phyloP scores from a whole-genome alignment of 768 basidiomycete genomes.

The Russula virescens region DNA sequence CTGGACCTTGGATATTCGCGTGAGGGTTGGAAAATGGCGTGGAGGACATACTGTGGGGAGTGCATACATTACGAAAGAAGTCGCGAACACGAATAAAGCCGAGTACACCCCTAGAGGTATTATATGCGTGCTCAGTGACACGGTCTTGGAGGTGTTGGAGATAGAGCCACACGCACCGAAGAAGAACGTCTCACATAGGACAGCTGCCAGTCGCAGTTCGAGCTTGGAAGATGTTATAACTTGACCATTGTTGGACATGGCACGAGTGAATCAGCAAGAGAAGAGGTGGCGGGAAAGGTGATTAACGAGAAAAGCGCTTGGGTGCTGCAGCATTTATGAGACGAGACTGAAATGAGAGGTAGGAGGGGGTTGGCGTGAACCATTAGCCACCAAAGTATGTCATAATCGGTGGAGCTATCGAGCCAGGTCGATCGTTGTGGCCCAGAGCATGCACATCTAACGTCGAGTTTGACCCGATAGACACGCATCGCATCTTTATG shows the following conservation, averaged over 20 bases:
- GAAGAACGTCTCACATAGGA: constrained; percentile 5
- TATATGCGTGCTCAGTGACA: background rate
- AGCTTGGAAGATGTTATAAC: background rate
- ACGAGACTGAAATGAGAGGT: background rate
- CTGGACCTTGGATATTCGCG: background rate
- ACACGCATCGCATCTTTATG: background rate
- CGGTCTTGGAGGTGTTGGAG: no score
- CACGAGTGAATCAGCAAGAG: background rate
- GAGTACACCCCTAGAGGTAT: background rate
- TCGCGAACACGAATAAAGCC: background rate
- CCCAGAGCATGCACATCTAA: background rate
- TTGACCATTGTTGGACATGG: background rate
- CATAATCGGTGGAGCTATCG: background rate
- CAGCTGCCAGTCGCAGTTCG: background rate
- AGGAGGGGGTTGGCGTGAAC: no score
- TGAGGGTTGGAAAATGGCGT: background rate
- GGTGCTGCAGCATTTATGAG: background rate
- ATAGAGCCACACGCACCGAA: background rate
- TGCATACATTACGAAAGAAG: background rate
- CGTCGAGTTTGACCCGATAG: background rate
- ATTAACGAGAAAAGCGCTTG: background rate
- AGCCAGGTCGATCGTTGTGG: no score
- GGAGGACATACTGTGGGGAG: background rate
- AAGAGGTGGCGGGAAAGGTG: background rate
- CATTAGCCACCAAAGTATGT: background rate